Conservation (phyloP, 345 rosid genomes). For the Geranium brycei region DNA sequence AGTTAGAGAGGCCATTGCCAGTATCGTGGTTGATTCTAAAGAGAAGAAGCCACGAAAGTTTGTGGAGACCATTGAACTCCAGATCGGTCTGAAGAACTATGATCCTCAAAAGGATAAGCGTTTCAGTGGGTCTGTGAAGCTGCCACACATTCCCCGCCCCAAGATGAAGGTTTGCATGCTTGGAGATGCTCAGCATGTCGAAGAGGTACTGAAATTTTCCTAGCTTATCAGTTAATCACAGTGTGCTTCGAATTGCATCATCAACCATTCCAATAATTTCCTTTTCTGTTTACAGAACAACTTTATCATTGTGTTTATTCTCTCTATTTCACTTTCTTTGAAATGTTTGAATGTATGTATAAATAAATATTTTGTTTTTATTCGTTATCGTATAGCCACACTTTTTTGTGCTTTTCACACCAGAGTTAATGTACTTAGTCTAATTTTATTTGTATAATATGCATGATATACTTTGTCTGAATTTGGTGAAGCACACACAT, state of each 20-base stretch:
- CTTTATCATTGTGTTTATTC: too few relatives aligned
- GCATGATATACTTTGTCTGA: too few relatives aligned
- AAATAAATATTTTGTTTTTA: too few relatives aligned
- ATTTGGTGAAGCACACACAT: too few relatives aligned
- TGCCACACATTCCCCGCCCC: constrained; percentile 1
- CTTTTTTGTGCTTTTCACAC: too few relatives aligned
- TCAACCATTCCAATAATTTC: neutral
- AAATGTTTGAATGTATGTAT: too few relatives aligned
- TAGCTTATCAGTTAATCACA: neutral
- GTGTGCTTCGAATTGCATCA: neutral
- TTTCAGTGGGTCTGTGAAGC: constrained; percentile 8
- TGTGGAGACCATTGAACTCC: constrained; percentile 6
- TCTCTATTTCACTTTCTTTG: too few relatives aligned
- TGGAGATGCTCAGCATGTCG: constrained; percentile 9
- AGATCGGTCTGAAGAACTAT: constrained; percentile 10
- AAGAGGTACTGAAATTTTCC: constrained; percentile 1
- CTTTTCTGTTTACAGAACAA: neutral
- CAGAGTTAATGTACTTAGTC: too few relatives aligned
- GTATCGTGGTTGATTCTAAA: constrained; percentile 4
- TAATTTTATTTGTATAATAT: too few relatives aligned
- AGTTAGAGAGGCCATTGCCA: constrained; percentile 4
- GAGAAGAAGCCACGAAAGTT: constrained; percentile 3
- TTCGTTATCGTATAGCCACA: too few relatives aligned
- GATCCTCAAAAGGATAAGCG: constrained; percentile 9
- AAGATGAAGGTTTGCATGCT: constrained; percentile 11